Evolutionary conservation across 306 rosid genomes (phyloP).

Genomic region (Leucaena leucocephala): DNA sequence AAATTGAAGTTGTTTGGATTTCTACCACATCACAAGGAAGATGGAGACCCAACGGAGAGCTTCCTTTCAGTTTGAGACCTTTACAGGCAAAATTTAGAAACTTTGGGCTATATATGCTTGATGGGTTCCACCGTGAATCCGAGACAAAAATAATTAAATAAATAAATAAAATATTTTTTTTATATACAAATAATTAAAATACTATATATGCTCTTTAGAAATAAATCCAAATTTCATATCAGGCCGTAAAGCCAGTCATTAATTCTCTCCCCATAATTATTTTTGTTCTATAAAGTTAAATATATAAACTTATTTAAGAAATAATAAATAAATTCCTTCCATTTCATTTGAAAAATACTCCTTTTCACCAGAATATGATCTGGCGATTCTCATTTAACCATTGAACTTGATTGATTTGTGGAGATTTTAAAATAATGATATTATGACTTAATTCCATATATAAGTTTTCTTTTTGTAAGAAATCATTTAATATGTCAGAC

Average conservation of each 20-base stretch:
- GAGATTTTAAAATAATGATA: background rate
- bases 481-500: background rate
- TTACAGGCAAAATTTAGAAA: background rate
- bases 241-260: background rate
- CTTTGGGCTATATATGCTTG: conserved; percentile 1
- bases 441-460: background rate
- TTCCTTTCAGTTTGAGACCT: background rate
- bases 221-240: too few species aligned
- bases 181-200: too few species aligned
- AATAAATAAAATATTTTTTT: background rate
- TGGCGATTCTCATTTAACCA: background rate
- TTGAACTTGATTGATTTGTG: background rate
- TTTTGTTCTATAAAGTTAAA: background rate
- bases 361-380: background rate
- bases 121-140: background rate
- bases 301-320: background rate
- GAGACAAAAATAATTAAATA: background rate
- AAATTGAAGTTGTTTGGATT: background rate
- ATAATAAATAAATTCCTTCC: background rate
- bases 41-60: background rate
- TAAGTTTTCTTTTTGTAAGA: background rate
- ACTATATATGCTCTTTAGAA: background rate
- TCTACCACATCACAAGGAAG: background rate
- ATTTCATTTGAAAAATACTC: too few species aligned
- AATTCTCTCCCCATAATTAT: background rate